phyloP scores from a whole-genome alignment of 2,329 filamentous ascomycete genomes.

The Pseudogymnoascus sp. region DNA sequence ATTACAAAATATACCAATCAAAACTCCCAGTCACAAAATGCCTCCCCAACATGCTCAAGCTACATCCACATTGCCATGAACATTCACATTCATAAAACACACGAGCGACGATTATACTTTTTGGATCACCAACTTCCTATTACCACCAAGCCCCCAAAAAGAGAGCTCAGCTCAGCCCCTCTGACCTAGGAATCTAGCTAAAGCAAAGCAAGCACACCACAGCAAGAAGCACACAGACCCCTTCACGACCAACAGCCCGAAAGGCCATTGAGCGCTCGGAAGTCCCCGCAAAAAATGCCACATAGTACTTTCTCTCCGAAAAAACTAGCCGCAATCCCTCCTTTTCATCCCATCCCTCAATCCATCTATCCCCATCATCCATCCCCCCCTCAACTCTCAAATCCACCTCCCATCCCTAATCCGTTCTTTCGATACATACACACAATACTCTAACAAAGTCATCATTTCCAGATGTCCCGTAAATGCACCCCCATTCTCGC shows the following conservation, averaged over 20 bases:
- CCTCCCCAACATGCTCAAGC: neutral
- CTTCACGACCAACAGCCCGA: neutral
- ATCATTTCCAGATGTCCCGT: constrained; percentile 9
- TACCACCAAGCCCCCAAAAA: neutral
- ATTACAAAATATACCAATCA: neutral
- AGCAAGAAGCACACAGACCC: neutral
- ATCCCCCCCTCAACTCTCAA: neutral
- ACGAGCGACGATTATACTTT: neutral
- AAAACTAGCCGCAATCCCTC: neutral
- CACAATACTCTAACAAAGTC: constrained; percentile 8
- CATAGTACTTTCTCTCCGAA: neutral
- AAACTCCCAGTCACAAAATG: neutral
- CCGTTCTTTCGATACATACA: neutral
- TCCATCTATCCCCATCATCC: neutral
- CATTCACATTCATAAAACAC: neutral
- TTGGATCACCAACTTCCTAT: constrained; percentile 6
- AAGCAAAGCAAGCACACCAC: constrained; percentile 4
- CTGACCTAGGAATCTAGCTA: constrained; percentile 4
- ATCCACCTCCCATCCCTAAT: neutral
- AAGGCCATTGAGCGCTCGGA: neutral
- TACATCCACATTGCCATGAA: neutral
- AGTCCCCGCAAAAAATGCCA: neutral
- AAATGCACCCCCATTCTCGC: neutral
- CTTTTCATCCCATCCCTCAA: neutral
- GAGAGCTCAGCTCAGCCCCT: neutral